phyloP scores from a whole-genome alignment of 805 yeast genomes.

The Saturnispora ahearnii region DNA sequence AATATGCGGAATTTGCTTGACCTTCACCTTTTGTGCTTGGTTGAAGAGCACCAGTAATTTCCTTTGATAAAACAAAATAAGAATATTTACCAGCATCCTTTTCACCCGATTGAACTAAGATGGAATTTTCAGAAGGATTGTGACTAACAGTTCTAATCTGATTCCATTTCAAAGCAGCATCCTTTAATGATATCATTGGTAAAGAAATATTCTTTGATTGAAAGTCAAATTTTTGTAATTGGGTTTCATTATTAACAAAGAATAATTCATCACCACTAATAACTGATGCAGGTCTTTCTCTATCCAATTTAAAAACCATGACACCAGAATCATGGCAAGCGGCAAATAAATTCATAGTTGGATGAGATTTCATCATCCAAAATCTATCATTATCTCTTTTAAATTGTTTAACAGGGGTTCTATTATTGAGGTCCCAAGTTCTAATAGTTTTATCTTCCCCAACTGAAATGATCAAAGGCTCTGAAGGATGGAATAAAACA shows the following conservation, averaged over 20 bases:
- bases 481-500: conserved; percentile 86
- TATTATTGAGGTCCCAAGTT: conserved; percentile 92
- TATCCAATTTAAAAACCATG: conserved; percentile 93
- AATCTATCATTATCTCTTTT: conserved; percentile 90
- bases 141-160: conserved; percentile 78
- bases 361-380: conserved; percentile 89
- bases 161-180: conserved; percentile 78
- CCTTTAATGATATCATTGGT: conserved; percentile 77
- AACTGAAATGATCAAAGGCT: conserved; percentile 85
- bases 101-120: conserved; percentile 73
- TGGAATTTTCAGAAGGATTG: conserved; percentile 86
- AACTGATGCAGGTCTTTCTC: conserved; percentile 84
- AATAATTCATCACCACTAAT: conserved; percentile 48
- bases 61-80: conserved; percentile 70
- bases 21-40: conserved; percentile 77
- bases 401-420: conserved; percentile 90
- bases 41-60: conserved; percentile 88
- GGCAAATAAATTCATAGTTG: conserved; percentile 84
- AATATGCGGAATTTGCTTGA: conserved; percentile 75
- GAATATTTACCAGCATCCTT: conserved; percentile 62
- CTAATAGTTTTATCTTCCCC: conserved; percentile 95
- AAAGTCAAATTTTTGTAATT: conserved; percentile 73
- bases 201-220: conserved; percentile 52
- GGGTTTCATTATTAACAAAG: conserved; percentile 76
- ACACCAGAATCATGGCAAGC: conserved; percentile 96